Evolutionary conservation across 2,329 filamentous ascomycete genomes (phyloP), one percentile per base, ranked within the genome.

Genomic region (Akanthomyces uredinophilus): DNA sequence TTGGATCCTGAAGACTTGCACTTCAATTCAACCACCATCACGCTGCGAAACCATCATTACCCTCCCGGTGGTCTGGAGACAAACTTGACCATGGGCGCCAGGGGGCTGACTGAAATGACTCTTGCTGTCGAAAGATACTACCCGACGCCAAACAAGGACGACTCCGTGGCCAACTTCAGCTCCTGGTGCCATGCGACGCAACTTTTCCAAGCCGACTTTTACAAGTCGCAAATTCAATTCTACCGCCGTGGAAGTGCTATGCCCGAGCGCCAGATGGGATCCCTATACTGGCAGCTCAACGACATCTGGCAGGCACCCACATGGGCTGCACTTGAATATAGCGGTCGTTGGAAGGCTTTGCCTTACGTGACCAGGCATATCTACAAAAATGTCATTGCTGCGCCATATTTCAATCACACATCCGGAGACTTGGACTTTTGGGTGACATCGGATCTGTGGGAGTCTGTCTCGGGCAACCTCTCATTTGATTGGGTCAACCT

Each of bases 271-370:
- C 83, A 87, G 66, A 76, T 87, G 2, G 85, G 85, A 0, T 80
- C 78, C 14, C 69, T 88, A 7, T 87, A 87, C 69, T 88, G 85
- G 85, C 85, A 88, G 67, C 74, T 88, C 1, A 84, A 88, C 66
- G 85, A 88, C 67, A 81, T 86, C 63, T 87, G 84, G 84, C 83
- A 85, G 65, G 85, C 84, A 1, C 84, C 85, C 0, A 85, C 83
- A 0, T 88, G 85, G 85, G 82, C 85, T 0, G 81, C 83, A 0
- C 82, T 87, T 43, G 85, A 88, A 69, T 87, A 86, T 64, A 81
- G 83, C 56, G 84, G 84, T 0, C 75, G 85, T 1, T 87, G 84
- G 84, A 87, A 88, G 69, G 77, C 85, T 0, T 70, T 87, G 22
- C 84, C 87, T 63, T 84, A 87, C 60, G 73, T 79, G 1, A 79